Evolutionary conservation across 768 basidiomycete genomes (phyloP).

Genomic region (Phanerodontia chrysosporium): DNA sequence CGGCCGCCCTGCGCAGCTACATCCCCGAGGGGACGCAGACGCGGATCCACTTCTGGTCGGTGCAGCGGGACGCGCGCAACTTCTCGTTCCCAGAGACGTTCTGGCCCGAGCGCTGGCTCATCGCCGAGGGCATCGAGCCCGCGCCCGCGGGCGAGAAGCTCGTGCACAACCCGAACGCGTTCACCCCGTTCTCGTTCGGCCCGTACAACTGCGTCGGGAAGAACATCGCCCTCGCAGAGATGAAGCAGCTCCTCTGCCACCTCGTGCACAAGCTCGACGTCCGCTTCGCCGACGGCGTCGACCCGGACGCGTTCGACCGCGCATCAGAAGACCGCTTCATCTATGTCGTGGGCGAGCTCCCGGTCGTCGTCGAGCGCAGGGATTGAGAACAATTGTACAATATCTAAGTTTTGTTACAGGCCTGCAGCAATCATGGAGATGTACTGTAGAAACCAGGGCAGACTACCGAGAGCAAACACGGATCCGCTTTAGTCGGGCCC

Average conservation of each 20-base stretch:
- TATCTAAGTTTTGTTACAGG: too few relatives aligned
- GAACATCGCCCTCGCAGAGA: slow-evolving; percentile 36
- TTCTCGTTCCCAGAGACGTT: slow-evolving; percentile 38
- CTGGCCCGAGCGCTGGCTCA: slow-evolving; percentile 42
- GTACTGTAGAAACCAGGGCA: too few relatives aligned
- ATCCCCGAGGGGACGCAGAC: slow-evolving; percentile 25
- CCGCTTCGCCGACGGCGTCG: slow-evolving; percentile 25
- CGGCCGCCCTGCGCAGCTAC: slow-evolving; percentile 21
- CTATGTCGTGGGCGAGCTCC: slow-evolving; percentile 25
- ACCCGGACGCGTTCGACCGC: slow-evolving; percentile 26
- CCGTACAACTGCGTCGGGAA: slow-evolving; percentile 50
- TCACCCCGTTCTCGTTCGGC: slow-evolving; percentile 43
- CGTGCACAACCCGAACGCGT: slow-evolving; percentile 28
- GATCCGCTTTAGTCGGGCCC: too few relatives aligned
- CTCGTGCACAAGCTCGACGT: slow-evolving; percentile 33
- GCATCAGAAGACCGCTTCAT: slow-evolving; percentile 37
- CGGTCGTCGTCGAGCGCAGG: neutral
- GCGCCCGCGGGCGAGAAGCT: neutral
- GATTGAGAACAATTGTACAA: neutral
- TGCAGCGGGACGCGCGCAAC: slow-evolving; percentile 45
- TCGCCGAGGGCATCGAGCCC: slow-evolving; percentile 11
- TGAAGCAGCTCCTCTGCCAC: slow-evolving; percentile 28
- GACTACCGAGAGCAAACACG: too few relatives aligned
- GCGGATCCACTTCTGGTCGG: slow-evolving; percentile 34
- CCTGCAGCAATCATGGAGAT: too few relatives aligned